These are phyloP conservation scores for grape (Vitis vinifera) DNA, from an alignment of 164 flowering plant species.

Conservation along the genomic window ASM3070453v1 NC_081823.1:2532501-2533000, in stretches of 20 bases:
- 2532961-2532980: constrained; percentile 26
- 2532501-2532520: too few relatives aligned
- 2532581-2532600: neutral
- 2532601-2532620: constrained; percentile 2
- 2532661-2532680: constrained; percentile 89
- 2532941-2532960: constrained; percentile 80
- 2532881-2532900: constrained; percentile 92
- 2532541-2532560: too few relatives aligned
- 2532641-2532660: constrained; percentile 80
- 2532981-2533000: constrained; percentile 42
- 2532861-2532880: constrained; percentile 76
- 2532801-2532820: constrained; percentile 95
- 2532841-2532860: constrained; percentile 89
- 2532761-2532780: constrained; percentile 95
- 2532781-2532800: constrained; percentile 98
- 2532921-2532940: constrained; percentile 75
- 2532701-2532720: constrained; percentile 86
- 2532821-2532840: constrained; percentile 84
- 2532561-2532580: too few relatives aligned
- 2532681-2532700: constrained; percentile 95
- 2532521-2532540: too few relatives aligned
- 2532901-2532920: constrained; percentile 97
- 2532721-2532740: constrained; percentile 93
- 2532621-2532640: constrained; percentile 78
- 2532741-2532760: constrained; percentile 88